These are phyloP conservation scores for Brasenia schreberi DNA, from an alignment of 164 flowering plant genomes.

Conservation along the genomic window DNA sequence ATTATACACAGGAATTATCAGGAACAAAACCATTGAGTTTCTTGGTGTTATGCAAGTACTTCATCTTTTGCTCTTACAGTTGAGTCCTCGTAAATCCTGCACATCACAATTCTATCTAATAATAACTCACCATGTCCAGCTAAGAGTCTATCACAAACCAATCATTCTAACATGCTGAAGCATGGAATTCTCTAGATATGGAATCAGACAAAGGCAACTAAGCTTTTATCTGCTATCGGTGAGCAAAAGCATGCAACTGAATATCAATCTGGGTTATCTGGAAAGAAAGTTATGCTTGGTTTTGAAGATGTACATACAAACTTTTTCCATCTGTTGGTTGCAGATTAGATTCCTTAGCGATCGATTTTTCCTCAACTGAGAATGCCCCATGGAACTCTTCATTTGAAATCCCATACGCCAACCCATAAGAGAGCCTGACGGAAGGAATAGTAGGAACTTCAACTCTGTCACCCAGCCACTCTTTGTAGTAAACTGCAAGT, in stretches of 20 bases:
- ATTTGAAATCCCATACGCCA: conserved; percentile 14
- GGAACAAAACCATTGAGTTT: too few relatives aligned
- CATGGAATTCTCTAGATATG: too few relatives aligned
- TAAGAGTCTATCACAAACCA: too few relatives aligned
- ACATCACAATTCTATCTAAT: too few relatives aligned
- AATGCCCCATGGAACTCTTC: conserved; percentile 19
- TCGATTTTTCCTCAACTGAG: conserved; percentile 12
- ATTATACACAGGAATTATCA: too few relatives aligned
- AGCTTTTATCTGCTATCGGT: too few relatives aligned
- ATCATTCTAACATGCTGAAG: too few relatives aligned
- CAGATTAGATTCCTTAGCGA: conserved; percentile 20
- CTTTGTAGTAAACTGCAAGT: conserved; percentile 71
- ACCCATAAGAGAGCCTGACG: conserved; percentile 29
- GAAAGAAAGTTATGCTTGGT: neutral
- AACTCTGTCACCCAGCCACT: conserved; percentile 59
- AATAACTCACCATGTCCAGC: too few relatives aligned
- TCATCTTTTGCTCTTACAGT: too few relatives aligned
- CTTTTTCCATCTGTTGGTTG: conserved; percentile 50
- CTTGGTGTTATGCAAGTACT: too few relatives aligned
- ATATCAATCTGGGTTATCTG: neutral
- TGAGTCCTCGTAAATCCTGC: too few relatives aligned
- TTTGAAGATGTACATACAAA: conserved; percentile 15
- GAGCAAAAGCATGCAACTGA: neutral
- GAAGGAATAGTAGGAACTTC: conserved; percentile 53
- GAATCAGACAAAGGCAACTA: too few relatives aligned